These are phyloP conservation scores for Decorospora gaudefroyi DNA, from an alignment of 2,329 filamentous ascomycete species.

Conservation along the genomic window DNA sequence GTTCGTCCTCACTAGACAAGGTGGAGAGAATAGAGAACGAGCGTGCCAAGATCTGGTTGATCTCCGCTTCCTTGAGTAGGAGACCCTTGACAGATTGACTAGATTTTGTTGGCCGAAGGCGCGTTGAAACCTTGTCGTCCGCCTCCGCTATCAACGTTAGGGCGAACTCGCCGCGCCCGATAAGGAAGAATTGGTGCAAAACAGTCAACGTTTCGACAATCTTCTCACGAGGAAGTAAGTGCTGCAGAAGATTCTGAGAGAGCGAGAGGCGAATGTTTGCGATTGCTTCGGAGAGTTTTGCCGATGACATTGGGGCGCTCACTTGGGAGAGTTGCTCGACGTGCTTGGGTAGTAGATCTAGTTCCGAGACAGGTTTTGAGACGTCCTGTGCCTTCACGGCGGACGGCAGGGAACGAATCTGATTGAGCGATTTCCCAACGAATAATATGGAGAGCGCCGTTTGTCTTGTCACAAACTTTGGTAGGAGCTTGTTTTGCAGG, in stretches of 20 bases:
- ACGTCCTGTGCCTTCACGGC: slow-evolving; percentile 35
- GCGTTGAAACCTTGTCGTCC: slow-evolving; percentile 74
- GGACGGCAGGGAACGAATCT: slow-evolving; percentile 62
- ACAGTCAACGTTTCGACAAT: slow-evolving; percentile 78
- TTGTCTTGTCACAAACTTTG: slow-evolving; percentile 74
- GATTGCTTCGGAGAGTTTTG: slow-evolving; percentile 72
- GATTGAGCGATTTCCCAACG: slow-evolving; percentile 85
- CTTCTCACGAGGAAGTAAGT: slow-evolving; percentile 74
- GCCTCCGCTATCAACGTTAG: slow-evolving; percentile 84
- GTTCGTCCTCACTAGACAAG: slow-evolving; percentile 76
- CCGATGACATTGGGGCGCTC: slow-evolving; percentile 72
- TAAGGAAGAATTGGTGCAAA: slow-evolving; percentile 82
- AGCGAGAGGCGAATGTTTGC: slow-evolving; percentile 77
- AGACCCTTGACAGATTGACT: slow-evolving; percentile 64
- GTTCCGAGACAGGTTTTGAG: slow-evolving; percentile 50
- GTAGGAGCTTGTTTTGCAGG: slow-evolving; percentile 61
- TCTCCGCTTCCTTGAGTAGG: slow-evolving; percentile 83
- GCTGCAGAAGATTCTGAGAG: slow-evolving; percentile 81
- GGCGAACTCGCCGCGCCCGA: slow-evolving; percentile 89
- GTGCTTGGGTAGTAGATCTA: slow-evolving; percentile 69
- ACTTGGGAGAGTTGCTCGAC: slow-evolving; percentile 70
- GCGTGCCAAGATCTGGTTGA: slow-evolving; percentile 73
- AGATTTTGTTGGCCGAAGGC: slow-evolving; percentile 59
- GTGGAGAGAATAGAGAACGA: slow-evolving; percentile 81
- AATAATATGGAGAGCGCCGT: slow-evolving; percentile 86